Base-by-base conservation (phyloP, 306 rosid species). In the Leucaena leucocephala region DNA sequence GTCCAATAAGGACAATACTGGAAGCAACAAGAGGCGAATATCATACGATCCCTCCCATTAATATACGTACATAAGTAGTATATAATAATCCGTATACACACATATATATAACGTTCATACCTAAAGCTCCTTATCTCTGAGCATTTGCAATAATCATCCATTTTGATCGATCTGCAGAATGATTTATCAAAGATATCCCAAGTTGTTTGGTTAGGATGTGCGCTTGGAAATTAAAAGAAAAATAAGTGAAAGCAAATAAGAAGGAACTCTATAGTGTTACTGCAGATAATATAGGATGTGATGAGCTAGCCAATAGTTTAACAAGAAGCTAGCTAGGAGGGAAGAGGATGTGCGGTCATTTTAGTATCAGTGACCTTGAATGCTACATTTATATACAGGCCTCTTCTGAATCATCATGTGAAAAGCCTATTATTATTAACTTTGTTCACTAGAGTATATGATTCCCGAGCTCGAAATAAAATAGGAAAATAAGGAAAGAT, bases 1-100 rank as follows among this genome's bases (percentile, higher is more conserved):
- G 46, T 79, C 72, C 79, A 87, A 89, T 84, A 84, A 66, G 67
- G 87, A 91, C 93, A 89, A 84, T 79, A 73, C 52, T 58, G 74
- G 75, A 82, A 84, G 63, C 87, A 85, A 76, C 76, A 78, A 75
- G 19, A 68, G 19, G 22, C 35, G 59, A 71, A 62, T 76, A 59
- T 74, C 27, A 34, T 22, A 36, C 10, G 27, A 42, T 42, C 78
- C n/a, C 46, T 52, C 65, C 22, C n/a, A 22, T 11, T 45, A 17
- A 11, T 44, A 6, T 61, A 16, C 7, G 40, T 27, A 27, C 11
- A 27, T 27, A 27, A 27, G 27, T 27, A 27, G 27, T 27, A 27
- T 27, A 61, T 3, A 55, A 19, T 11, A 19, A 34, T 55, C 2
- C 15, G 27, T 9, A 1, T 36, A 15, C 19, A 0, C 14, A 63